These are phyloP conservation scores for Ajuga reptans DNA, from an alignment of 305 asterid genomes.

Conservation along the genomic window DNA sequence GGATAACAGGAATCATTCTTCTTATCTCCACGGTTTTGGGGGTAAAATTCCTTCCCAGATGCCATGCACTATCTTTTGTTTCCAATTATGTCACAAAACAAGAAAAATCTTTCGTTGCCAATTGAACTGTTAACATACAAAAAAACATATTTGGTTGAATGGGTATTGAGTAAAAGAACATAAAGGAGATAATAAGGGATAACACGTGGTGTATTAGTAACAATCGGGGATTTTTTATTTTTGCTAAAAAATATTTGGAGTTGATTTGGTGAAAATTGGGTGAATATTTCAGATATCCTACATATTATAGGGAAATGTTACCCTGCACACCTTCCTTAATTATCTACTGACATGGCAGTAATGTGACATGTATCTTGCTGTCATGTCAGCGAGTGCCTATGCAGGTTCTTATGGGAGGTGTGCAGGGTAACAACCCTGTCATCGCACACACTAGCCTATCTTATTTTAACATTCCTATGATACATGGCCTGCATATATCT, in stretches of 20 bases:
- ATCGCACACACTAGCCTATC: neutral
- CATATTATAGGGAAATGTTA: neutral
- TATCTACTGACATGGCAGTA: neutral
- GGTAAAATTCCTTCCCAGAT: constrained; percentile 37
- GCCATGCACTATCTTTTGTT: neutral
- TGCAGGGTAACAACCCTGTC: neutral
- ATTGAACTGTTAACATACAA: neutral
- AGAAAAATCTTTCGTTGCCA: too few species aligned
- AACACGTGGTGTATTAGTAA: neutral
- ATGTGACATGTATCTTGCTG: neutral
- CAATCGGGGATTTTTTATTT: neutral
- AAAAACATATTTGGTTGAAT: neutral
- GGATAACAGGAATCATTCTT: constrained; percentile 90
- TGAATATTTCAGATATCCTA: neutral
- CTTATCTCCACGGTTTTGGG: constrained; percentile 75
- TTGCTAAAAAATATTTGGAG: neutral
- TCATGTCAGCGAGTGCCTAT: neutral
- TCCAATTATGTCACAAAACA: neutral
- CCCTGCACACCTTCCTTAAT: neutral
- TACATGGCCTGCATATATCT: neutral
- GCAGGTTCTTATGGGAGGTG: neutral
- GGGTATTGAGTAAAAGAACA: neutral
- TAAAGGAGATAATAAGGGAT: neutral
- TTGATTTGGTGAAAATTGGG: neutral
- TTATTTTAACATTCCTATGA: neutral